Evolutionary conservation across 192 early-diverging fungal genomes (phyloP), one percentile per base, ranked within the genome.

Genomic region (Umbelopsis ramanniana): DNA sequence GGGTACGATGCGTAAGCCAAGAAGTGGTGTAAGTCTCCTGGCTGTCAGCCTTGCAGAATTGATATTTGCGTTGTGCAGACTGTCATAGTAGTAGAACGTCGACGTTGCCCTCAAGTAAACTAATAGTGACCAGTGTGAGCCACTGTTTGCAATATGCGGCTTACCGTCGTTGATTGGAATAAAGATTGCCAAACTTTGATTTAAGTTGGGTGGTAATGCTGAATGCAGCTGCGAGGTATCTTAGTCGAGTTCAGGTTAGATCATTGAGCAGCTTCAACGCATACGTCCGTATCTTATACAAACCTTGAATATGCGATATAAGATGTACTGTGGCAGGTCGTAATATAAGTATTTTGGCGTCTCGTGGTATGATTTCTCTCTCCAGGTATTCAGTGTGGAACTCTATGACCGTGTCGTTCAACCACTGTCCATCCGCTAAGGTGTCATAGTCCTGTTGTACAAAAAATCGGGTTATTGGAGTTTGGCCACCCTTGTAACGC

Each of bases 31-130:
- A 11, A 71, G 57, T 19, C 55, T 52, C 5, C 40, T 48, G 52
- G 21, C 17, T 4, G 69, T 75, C 3, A 40, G 14, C 43, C 57
- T 21, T 24, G 68, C 74, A 24, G 57, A 35, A n/a, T 12, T 23
- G 22, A 54, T 26, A 46, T 75, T 75, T 10, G 46, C 45, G 8
- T 26, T 66, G n/a, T 63, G 54, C 24, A 75, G 46, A n/a, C 68
- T 70, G 63, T 75, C 74, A 43, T 75, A 75, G 43, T 75, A 75
- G 38, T 71, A 75, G 33, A 75, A 75, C 11, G 74, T 23, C 24
- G 57, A 47, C 11, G 35, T 40, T 3, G 60, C 54, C 21, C 48
- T 57, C 5, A 75, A 29, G 40, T 66, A 75, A 6, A 75, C 74
- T 21, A 75, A 46, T 12, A 75, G 23, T 6, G 74, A 75, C 74